Evolutionary conservation across 805 yeast genomes (phyloP).

Genomic region (Cyberlindnera amylophila): DNA sequence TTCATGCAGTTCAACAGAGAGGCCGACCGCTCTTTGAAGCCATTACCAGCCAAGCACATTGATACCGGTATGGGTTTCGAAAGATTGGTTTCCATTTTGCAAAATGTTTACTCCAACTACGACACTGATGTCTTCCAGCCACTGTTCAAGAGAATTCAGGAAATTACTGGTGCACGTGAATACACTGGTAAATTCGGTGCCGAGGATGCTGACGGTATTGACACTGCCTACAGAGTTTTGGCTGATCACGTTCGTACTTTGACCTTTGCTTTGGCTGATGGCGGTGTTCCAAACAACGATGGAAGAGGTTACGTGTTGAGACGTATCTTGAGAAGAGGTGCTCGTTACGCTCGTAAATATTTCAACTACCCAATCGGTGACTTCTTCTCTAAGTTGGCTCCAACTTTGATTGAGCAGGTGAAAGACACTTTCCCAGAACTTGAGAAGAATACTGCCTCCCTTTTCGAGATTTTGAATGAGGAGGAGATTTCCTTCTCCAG

Average conservation of each 20-base stretch:
- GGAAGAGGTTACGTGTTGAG: slow-evolving; percentile 98
- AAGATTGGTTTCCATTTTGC: slow-evolving; percentile 91
- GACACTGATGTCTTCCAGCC: slow-evolving; percentile 97
- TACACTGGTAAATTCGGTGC: slow-evolving; percentile 91
- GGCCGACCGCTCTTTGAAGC: slow-evolving; percentile 69
- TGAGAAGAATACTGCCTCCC: slow-evolving; percentile 60
- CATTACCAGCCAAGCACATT: slow-evolving; percentile 91
- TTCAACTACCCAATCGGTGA: slow-evolving; percentile 93
- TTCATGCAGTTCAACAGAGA: slow-evolving; percentile 97
- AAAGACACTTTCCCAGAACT: slow-evolving; percentile 90
- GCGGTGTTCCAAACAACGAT: slow-evolving; percentile 98
- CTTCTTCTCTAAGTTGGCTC: slow-evolving; percentile 88
- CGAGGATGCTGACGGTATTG: slow-evolving; percentile 91
- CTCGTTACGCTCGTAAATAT: slow-evolving; percentile 94
- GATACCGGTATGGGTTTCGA: slow-evolving; percentile 99
- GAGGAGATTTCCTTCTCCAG: slow-evolving; percentile 94
- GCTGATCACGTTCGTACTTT: slow-evolving; percentile 98
- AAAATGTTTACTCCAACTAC: slow-evolving; percentile 87
- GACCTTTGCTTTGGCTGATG: slow-evolving; percentile 94
- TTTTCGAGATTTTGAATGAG: slow-evolving; percentile 89
- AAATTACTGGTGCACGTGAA: slow-evolving; percentile 87
- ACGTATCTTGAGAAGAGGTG: slow-evolving; percentile 96
- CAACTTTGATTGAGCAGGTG: slow-evolving; percentile 87
- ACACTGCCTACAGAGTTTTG: slow-evolving; percentile 95
- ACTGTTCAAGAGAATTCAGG: slow-evolving; percentile 79